Evolutionary conservation across 768 basidiomycete genomes (phyloP).

Genomic region (Lactarius evosmus): DNA sequence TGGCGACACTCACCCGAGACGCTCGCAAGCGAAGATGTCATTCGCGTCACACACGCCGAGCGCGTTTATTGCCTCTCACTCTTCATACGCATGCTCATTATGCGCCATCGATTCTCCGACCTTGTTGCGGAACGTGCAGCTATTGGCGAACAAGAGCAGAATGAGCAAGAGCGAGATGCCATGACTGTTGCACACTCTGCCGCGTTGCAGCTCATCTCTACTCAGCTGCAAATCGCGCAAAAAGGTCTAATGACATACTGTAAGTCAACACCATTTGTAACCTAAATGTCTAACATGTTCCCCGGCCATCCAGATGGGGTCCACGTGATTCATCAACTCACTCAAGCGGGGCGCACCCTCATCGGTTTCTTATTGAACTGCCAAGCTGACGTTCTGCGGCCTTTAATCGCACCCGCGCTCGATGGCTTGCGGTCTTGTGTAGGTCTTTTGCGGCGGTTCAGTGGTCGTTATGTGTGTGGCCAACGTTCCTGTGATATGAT

Average conservation of each 20-base stretch:
- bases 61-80: slow-evolving; percentile 85
- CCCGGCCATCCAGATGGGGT: slow-evolving; percentile 64
- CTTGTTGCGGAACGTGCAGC: slow-evolving; percentile 66
- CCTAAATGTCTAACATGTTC: slow-evolving; percentile 13
- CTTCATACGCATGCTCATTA: slow-evolving; percentile 81
- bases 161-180: slow-evolving; percentile 72
- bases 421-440: slow-evolving; percentile 88
- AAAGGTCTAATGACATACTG: slow-evolving; percentile 94
- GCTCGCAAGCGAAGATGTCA: slow-evolving; percentile 78
- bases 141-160: slow-evolving; percentile 49
- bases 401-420: slow-evolving; percentile 74
- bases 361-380: slow-evolving; percentile 86
- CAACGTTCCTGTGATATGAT: slow-evolving; percentile 87
- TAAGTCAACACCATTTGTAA: slow-evolving; percentile 42
- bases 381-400: slow-evolving; percentile 72
- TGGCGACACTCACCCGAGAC: slow-evolving; percentile 84
- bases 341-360: slow-evolving; percentile 88
- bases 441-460: slow-evolving; percentile 82
- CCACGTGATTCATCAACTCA: slow-evolving; percentile 93
- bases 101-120: slow-evolving; percentile 82
- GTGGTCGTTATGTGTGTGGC: slow-evolving; percentile 89
- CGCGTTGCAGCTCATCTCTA: slow-evolving; percentile 76
- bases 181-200: slow-evolving; percentile 73
- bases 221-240: slow-evolving; percentile 81
- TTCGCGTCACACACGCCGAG: slow-evolving; percentile 85